A percentile compares a stretch with the other conserved stretches of the same genome.
Conservation (phyloP, 805 yeast species). For the Maudiozyma saulgeensis region DNA sequence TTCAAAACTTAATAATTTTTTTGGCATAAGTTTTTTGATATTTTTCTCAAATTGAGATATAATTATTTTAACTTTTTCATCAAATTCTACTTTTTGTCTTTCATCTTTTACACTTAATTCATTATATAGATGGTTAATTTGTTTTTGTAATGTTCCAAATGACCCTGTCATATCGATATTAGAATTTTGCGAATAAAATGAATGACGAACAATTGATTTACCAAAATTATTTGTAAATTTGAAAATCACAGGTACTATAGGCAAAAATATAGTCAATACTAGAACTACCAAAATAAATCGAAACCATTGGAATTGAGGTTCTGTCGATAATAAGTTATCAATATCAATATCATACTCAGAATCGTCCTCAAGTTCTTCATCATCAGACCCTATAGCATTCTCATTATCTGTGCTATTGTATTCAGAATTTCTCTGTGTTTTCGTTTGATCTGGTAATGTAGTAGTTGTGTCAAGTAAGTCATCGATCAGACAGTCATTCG, state of each 20-base stretch:
- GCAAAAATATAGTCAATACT: slow-evolving; percentile 1
- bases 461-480: background rate
- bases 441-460: too few species aligned
- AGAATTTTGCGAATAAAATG: background rate
- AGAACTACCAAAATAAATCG: slow-evolving; percentile 4
- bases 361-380: background rate
- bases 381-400: slow-evolving; percentile 3
- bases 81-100: slow-evolving; percentile 18
- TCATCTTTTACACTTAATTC: slow-evolving; percentile 21
- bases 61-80: slow-evolving; percentile 21
- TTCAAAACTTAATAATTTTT: slow-evolving; percentile 18
- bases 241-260: background rate
- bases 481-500: slow-evolving; percentile 7
- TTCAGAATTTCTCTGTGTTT: too few species aligned
- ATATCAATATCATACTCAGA: background rate
- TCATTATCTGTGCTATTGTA: background rate
- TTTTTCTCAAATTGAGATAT: slow-evolving; percentile 27
- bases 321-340: background rate
- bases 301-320: slow-evolving; percentile 1
- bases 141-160: slow-evolving; percentile 15
- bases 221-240: background rate
- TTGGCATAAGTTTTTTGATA: slow-evolving; percentile 22
- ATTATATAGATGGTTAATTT: slow-evolving; percentile 22
- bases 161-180: slow-evolving; percentile 3
- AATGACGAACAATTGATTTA: background rate